Evolutionary conservation across 208 protist genomes (phyloP), one percentile per base, ranked within the genome.

Genomic region (Leishmania turanica): DNA sequence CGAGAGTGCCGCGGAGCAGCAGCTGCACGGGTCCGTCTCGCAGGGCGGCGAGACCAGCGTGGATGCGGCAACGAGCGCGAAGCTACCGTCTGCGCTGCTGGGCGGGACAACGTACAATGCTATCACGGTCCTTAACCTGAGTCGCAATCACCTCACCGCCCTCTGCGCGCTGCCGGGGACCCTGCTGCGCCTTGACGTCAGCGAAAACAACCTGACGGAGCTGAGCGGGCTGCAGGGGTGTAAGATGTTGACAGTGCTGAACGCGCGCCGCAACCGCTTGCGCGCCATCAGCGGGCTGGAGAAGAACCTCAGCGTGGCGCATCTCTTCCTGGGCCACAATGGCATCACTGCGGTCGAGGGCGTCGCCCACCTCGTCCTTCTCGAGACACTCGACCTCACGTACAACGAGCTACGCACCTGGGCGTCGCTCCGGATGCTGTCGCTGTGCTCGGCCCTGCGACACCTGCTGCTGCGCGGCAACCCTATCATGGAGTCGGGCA

Each of bases 311-410:
- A 85, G 88, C 60, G 53, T 93, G 56, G 90, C 90, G 17, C 94
- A 96, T 74, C 80, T 97, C 54, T 97, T 97, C 73, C 88, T 97
- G 15, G 93, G 92, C 3, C 89, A 91, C 79, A 97, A 97, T 82
- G 45, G 75, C n/a, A 90, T 97, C 60, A 56, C 70, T 7, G 51
- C 88, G 2, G 85, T 96, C 1, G 89, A 94, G 47, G 92, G 92
- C 11, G 85, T 97, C 51, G 90, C 92, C 9, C 94, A 95, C 79
- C 83, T 96, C 51, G 70, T 95, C 49, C 74, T 96, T n/a, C 88
- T 97, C 8, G 90, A 97, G 77, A 97, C 94, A n/a, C 89, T 97
- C 56, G 94, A 97, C 74, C 77, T 97, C 45, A 89, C 89, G 8
- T 89, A 91, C 78, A 97, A 97, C 78, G 69, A 79, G 51, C 83